Base-by-base conservation (phyloP, 176 grass and related monocot genomes). In the Triticum urartu region DNA sequence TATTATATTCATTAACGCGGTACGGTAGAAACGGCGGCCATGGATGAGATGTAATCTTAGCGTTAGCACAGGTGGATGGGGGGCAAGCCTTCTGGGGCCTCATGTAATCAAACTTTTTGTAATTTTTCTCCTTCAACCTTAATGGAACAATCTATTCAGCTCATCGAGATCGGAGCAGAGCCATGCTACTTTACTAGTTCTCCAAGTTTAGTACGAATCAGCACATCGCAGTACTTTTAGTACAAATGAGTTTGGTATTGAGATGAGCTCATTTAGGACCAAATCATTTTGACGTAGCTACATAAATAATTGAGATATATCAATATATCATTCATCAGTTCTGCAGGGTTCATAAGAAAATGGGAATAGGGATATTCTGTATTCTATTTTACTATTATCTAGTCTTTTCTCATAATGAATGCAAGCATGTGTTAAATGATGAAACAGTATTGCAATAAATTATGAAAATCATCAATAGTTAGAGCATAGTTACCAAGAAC, bases 341-440 rank as follows among this genome's bases (percentile, higher is more conserved):
- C 1, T 63, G 21, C 36, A 13, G 39, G 12, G 6, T 52, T 54
- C 59, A 65, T 58, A 42, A 75, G 1, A 87, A 80, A 11, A 9
- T 0, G 65, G 14, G n/a, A 67, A 76, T 58, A 18, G 4, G 15
- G 20, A 77, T 5, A n/a, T 22, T 68, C 0, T 48, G 17, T 78
- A 9, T 59, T 59, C 6, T 9, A 0, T 21, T 59, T 0, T 59
- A 59, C 17, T 68, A n/a, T 58, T 8, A 59, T 40, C 43, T 56
- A 68, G 0, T 22, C 82, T 74, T 59, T 32, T 39, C 81, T 8
- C 35, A 48, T 50, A 58, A 12, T 35, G 38, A 76, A 25, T n/a
- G 58, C 35, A 42, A 74, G 2, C 45, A 82, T 82, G 35, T 70
- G 66, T 82, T 82, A 79, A 54, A 64, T 22, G 79, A 75, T 26